Evolutionary conservation across 1,284 basidiomycete genomes (phyloP).

Genomic region (Rhodotorula glutinis): DNA sequence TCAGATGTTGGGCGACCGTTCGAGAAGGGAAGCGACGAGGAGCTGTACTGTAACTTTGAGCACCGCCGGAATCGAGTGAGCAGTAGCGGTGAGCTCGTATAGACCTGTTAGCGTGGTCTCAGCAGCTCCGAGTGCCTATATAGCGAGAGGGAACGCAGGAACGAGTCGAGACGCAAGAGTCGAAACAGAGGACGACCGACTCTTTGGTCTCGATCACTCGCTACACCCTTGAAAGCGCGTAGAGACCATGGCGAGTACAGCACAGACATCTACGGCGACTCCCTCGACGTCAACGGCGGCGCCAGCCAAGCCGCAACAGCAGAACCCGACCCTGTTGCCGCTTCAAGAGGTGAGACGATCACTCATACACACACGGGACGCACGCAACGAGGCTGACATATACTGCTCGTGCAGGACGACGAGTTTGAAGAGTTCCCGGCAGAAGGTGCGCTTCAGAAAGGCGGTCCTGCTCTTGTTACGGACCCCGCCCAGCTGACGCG

Average conservation of each 20-base stretch:
- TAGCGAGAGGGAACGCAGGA: no score
- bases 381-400: background rate
- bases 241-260: constrained; percentile 13
- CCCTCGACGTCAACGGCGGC: background rate
- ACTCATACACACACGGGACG: no score
- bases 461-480: background rate
- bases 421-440: constrained; percentile 45
- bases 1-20: no score
- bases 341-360: constrained; percentile 37
- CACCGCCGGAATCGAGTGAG: no score
- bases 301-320: constrained; percentile 2
- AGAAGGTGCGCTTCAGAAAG: constrained; percentile 30
- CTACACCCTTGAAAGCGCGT: background rate
- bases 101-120: no score
- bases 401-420: no score
- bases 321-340: constrained; percentile 30
- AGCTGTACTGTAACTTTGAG: no score
- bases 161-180: no score
- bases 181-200: no score
- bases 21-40: no score
- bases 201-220: background rate
- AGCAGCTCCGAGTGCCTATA: no score
- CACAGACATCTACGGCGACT: constrained; percentile 1
- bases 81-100: no score
- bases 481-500: background rate